A percentile compares a stretch with the other conserved stretches of the same genome.
Evolutionary conservation across 768 basidiomycete species (phyloP).

Genomic region (Suillus sp.): DNA sequence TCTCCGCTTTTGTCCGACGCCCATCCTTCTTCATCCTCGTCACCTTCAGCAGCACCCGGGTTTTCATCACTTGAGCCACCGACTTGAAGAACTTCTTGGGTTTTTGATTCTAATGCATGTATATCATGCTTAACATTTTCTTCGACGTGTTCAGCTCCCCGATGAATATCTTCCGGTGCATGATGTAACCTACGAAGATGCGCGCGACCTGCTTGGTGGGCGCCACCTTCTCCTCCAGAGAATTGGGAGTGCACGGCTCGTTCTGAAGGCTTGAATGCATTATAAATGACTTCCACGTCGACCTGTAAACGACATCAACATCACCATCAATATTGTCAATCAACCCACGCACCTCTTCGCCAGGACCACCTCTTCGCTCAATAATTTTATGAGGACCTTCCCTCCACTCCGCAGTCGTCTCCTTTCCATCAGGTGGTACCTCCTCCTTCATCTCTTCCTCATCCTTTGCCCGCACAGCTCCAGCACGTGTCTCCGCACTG

Average conservation of each 20-base stretch:
- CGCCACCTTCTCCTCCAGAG: slow-evolving; percentile 7
- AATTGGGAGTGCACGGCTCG: slow-evolving; percentile 13
- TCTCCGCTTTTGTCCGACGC: slow-evolving; percentile 54
- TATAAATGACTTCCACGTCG: slow-evolving; percentile 63
- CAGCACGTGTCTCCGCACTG: slow-evolving; percentile 14
- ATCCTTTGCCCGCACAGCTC: slow-evolving; percentile 15
- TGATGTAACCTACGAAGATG: slow-evolving; percentile 22
- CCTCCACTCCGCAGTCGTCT: slow-evolving; percentile 55
- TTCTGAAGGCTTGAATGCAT: slow-evolving; percentile 32
- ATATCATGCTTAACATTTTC: slow-evolving; percentile 21
- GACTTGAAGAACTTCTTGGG: slow-evolving; percentile 12
- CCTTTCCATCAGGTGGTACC: slow-evolving; percentile 47
- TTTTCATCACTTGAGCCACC: slow-evolving; percentile 16
- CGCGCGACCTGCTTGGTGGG: slow-evolving; percentile 12
- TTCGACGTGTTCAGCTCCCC: slow-evolving; percentile 28
- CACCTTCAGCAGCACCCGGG: slow-evolving; percentile 17
- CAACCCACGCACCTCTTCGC: slow-evolving; percentile 59
- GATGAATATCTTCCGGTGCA: slow-evolving; percentile 20
- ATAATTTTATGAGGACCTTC: slow-evolving; percentile 71
- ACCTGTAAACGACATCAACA: slow-evolving; percentile 43
- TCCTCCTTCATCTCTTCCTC: slow-evolving; percentile 36
- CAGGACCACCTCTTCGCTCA: slow-evolving; percentile 58
- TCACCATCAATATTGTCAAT: slow-evolving; percentile 8
- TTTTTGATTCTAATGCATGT: slow-evolving; percentile 20
- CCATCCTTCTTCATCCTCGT: slow-evolving; percentile 63